A percentile compares a stretch with the other conserved stretches of the same genome.
phyloP scores from a whole-genome alignment of 2,329 filamentous ascomycete genomes.

The Passalora sequoiae region DNA sequence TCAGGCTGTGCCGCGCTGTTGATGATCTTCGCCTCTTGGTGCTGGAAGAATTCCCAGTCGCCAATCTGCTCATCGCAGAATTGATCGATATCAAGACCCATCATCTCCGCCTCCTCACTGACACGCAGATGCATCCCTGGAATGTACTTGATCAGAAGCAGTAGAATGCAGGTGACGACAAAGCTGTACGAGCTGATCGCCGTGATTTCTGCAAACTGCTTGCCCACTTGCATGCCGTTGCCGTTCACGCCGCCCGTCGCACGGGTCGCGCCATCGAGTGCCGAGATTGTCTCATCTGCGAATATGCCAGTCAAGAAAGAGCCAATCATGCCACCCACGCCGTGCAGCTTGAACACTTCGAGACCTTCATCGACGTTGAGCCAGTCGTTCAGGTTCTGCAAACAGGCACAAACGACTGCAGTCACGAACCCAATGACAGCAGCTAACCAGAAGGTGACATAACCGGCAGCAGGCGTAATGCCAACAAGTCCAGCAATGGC shows the following conservation, averaged over 20 bases:
- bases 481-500: slow-evolving; percentile 57
- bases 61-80: slow-evolving; percentile 54
- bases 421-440: slow-evolving; percentile 55
- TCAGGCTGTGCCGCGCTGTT: slow-evolving; percentile 24
- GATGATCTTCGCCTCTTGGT: slow-evolving; percentile 16
- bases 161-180: slow-evolving; percentile 47
- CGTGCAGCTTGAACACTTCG: slow-evolving; percentile 57
- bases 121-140: slow-evolving; percentile 52
- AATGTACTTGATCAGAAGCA: slow-evolving; percentile 51
- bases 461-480: slow-evolving; percentile 53
- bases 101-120: slow-evolving; percentile 51
- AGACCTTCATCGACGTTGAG: slow-evolving; percentile 54
- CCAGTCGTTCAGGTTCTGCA: slow-evolving; percentile 51
- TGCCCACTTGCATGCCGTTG: slow-evolving; percentile 51
- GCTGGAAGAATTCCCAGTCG: slow-evolving; percentile 29
- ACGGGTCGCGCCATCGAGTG: slow-evolving; percentile 48
- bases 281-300: slow-evolving; percentile 44
- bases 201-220: slow-evolving; percentile 53
- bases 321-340: slow-evolving; percentile 54
- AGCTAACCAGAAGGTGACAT: slow-evolving; percentile 34
- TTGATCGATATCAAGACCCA: slow-evolving; percentile 51
- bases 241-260: slow-evolving; percentile 51
- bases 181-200: slow-evolving; percentile 53
- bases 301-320: slow-evolving; percentile 57
- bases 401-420: slow-evolving; percentile 46